These are phyloP conservation scores for Gymnopilus junonius DNA, from an alignment of 768 basidiomycete species.

Conservation along the genomic window DNA sequence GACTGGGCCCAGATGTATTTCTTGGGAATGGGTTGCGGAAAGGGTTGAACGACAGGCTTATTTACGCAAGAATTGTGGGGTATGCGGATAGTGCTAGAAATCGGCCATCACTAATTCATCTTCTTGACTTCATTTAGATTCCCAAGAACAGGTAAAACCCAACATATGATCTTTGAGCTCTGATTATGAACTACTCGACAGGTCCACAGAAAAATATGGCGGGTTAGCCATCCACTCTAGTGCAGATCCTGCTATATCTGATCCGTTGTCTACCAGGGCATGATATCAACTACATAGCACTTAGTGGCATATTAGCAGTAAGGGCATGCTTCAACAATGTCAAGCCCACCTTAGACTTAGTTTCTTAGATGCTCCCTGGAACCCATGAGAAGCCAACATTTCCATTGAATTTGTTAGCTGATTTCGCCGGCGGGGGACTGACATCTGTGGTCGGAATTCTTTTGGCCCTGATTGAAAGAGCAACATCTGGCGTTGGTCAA, in stretches of 20 bases:
- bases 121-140: constrained; percentile 45
- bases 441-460: constrained; percentile 75
- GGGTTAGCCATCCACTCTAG: constrained; percentile 43
- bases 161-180: not conserved
- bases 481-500: constrained; percentile 69
- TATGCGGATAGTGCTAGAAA: constrained; percentile 35
- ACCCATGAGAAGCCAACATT: constrained; percentile 63
- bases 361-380: constrained; percentile 70
- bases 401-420: constrained; percentile 78
- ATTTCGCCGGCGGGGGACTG: constrained; percentile 83
- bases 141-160: constrained; percentile 54
- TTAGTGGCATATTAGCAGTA: constrained; percentile 77
- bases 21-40: constrained; percentile 46
- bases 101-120: not conserved
- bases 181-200: constrained; percentile 25
- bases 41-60: constrained; percentile 63
- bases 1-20: constrained; percentile 78
- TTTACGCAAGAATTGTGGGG: constrained; percentile 81
- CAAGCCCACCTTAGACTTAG: not conserved
- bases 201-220: constrained; percentile 80
- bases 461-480: constrained; percentile 73
- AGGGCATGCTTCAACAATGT: constrained; percentile 6
- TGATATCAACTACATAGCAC: constrained; percentile 84
- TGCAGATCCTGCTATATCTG: not conserved
- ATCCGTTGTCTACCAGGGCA: constrained; percentile 52